Evolutionary conservation across 2,329 filamentous ascomycete species (phyloP), one percentile per base, ranked within the genome.

Genomic region (Colletotrichum sp.): DNA sequence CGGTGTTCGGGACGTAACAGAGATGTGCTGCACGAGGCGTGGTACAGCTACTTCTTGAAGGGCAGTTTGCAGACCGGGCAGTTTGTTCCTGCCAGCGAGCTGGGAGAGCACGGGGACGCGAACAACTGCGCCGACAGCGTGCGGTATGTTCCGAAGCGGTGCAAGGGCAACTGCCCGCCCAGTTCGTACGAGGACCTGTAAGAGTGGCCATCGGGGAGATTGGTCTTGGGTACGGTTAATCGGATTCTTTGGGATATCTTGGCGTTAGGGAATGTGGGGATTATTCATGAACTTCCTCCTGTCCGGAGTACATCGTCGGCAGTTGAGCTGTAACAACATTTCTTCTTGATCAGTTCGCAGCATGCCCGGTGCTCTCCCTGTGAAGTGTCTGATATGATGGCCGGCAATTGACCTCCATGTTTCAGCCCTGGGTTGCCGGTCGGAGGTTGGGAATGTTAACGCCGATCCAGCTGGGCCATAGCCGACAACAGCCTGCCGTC

Each of bases 1-100:
- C 83, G 85, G 76, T 90, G 88, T 78, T 77, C 80, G 12, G 84
- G 85, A 3, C 77, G 81, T 3, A 75, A 80, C n/a, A 79, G 77
- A 26, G 84, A 87, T 26, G 83, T 85, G n/a, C 80, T 90, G 16
- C 85, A 90, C 76, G 87, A 90, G 82, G 87, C 87, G 18, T 90
- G 89, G 88, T 91, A 90, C 78, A 86, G 87, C 60, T 90, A 88
- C 79, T 88, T 90, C 76, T 86, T 91, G 10, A 83, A 86, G 79
- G 89, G 89, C 6, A 89, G 86, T 78, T 78, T 90, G 76, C 88
- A 90, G 81, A 86, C 84, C 57, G 88, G 88, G 60, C 81, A 85
- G 71, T 89, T 89, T 76, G 84, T 89, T 18, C 86, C 88, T 0
- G 85, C 86, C 5, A 78, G 79, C 77, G 84, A 84, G 16, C 77